phyloP scores from a whole-genome alignment of 257 asterid species.

The Solanum paucissectum region DNA sequence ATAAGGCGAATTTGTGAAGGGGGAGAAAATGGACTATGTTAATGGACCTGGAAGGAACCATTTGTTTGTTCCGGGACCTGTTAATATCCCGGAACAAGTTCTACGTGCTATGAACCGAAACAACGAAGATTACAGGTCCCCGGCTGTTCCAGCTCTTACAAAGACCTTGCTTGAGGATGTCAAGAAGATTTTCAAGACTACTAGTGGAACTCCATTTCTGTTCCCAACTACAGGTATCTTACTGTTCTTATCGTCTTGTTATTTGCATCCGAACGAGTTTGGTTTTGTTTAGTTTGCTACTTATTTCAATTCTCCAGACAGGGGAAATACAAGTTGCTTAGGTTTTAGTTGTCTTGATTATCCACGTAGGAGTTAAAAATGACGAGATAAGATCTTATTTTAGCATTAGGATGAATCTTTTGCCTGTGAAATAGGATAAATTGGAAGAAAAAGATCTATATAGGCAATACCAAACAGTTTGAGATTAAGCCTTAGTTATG shows the following conservation, averaged over 20 bases:
- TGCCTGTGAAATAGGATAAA: background rate
- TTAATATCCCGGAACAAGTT: constrained; percentile 93
- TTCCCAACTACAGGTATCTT: constrained; percentile 87
- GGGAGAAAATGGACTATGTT: constrained; percentile 68
- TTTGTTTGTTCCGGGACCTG: constrained; percentile 99
- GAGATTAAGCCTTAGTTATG: background rate
- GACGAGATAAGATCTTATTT: background rate
- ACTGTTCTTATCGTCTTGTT: background rate
- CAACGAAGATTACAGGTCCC: constrained; percentile 97
- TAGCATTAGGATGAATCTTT: background rate
- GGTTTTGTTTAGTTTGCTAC: background rate
- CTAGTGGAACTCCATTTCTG: constrained; percentile 87
- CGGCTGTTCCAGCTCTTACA: constrained; percentile 85
- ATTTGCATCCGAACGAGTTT: background rate
- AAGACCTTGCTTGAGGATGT: constrained; percentile 79
- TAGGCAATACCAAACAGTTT: background rate
- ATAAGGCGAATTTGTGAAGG: background rate
- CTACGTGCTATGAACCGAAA: constrained; percentile 96
- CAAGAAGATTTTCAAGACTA: constrained; percentile 88
- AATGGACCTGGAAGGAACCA: constrained; percentile 97
- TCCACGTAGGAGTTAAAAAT: background rate
- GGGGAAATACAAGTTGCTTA: background rate
- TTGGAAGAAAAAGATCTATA: background rate
- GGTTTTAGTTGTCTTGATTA: background rate
- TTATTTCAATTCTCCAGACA: background rate